Evolutionary conservation across 2,329 filamentous ascomycete species (phyloP), one percentile per base, ranked within the genome.

Genomic region (Phyllachora maydis): DNA sequence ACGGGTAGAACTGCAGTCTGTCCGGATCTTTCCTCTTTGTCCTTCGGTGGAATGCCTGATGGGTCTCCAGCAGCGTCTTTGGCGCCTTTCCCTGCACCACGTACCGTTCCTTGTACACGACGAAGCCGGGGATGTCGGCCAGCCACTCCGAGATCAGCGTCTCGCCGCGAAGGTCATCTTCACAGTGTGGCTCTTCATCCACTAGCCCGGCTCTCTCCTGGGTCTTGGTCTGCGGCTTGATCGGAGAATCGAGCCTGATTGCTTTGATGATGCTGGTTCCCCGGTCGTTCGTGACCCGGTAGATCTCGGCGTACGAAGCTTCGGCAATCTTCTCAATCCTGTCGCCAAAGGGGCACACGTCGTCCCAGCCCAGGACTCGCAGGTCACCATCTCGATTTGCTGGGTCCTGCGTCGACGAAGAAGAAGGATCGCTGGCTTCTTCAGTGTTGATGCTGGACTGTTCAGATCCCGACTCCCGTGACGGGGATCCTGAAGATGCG

Each of bases 211-310:
- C 52, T 15, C 47, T 50, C 25, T 57, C 45, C 38, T 69, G 64
- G 0, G 57, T 42, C 28, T 64, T 66, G 6, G 64, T 68, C 34
- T 65, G 59, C 0, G 59, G 37, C 29, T 57, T 63, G 28, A 69
- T 62, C 4, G 61, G 59, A 1, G 63, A 68, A 8, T 56, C 42
- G 7, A 73, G 51, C 3, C 65, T 56, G 28, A 72, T 65, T 11
- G 64, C 58, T 33, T 73, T 73, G 43, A 73, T 64, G 35, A 73
- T 69, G 39, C 64, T 70, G 14, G 59, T 66, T 6, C 65, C 65
- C 10, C 55, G 49, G 21, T 53, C 48, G 35, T 68, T 71, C 22
- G 50, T 60, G 32, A 72, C 54, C 7, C 65, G 62, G 34, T 71
- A 73, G 7, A 73, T 65, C 37, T 73, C 67, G 5, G 67, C 65